These are phyloP conservation scores for Nadsonia fulvescens DNA, from an alignment of 805 yeast genomes.

Conservation along the genomic window DNA sequence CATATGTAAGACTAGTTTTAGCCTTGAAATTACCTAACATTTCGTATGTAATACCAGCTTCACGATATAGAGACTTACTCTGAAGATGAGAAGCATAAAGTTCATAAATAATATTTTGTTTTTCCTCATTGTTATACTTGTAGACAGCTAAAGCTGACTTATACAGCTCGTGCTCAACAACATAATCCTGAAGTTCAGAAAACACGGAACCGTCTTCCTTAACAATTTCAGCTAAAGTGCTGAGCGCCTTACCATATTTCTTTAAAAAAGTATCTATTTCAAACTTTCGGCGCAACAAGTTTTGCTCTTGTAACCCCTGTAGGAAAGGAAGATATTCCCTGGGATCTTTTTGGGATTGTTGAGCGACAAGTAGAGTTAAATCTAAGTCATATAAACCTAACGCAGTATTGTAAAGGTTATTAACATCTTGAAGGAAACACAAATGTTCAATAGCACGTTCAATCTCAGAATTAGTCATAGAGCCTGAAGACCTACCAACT, in stretches of 20 bases:
- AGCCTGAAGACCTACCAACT: constrained; percentile 27
- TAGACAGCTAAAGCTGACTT: constrained; percentile 47
- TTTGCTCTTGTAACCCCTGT: constrained; percentile 55
- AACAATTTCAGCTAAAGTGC: constrained; percentile 33
- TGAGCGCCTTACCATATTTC: constrained; percentile 50
- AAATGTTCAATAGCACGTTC: constrained; percentile 63
- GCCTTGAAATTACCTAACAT: constrained; percentile 33
- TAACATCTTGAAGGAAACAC: constrained; percentile 82
- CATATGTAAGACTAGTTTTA: constrained; percentile 65
- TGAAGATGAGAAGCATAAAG: constrained; percentile 51
- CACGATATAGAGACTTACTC: constrained; percentile 38
- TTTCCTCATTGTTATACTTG: constrained; percentile 34
- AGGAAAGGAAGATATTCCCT: constrained; percentile 89
- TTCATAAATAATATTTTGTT: constrained; percentile 29
- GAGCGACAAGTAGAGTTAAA: constrained; percentile 71
- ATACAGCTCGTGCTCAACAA: constrained; percentile 51
- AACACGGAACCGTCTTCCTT: constrained; percentile 16
- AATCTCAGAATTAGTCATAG: constrained; percentile 26
- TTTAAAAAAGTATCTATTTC: constrained; percentile 65
- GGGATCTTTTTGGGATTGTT: constrained; percentile 94
- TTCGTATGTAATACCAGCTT: constrained; percentile 70
- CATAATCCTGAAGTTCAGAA: constrained; percentile 50
- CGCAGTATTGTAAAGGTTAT: constrained; percentile 59
- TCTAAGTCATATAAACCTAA: constrained; percentile 69
- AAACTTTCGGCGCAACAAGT: constrained; percentile 49